Percentiles rank a stretch among this genome's conserved stretches.
Evolutionary conservation across 2,329 filamentous ascomycete genomes (phyloP).

Genomic region (Diatrype stigma): DNA sequence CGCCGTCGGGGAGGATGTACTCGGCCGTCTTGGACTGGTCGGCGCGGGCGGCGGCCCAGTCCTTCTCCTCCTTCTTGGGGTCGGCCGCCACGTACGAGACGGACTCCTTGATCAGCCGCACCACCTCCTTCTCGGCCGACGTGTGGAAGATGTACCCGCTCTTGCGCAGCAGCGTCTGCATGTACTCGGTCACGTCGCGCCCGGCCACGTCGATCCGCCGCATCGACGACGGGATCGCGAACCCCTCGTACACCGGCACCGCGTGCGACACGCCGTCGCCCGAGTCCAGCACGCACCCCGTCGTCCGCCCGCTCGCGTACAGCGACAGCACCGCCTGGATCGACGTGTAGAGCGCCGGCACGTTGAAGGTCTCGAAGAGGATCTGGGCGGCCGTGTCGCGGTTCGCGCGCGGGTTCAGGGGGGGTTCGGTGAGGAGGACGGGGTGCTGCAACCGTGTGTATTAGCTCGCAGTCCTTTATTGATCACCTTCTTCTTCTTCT

Average conservation of each 20-base stretch:
- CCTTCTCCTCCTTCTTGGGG: constrained; percentile 91
- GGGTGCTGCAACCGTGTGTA: too few species aligned
- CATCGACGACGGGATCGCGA: constrained; percentile 94
- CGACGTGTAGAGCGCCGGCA: constrained; percentile 91
- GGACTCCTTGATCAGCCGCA: constrained; percentile 93
- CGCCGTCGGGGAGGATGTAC: constrained; percentile 87
- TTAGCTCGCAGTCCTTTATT: too few species aligned
- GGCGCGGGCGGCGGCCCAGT: constrained; percentile 78
- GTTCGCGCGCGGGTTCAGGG: constrained; percentile 91
- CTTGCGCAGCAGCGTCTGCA: constrained; percentile 88
- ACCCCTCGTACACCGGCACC: constrained; percentile 96
- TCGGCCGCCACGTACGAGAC: constrained; percentile 88
- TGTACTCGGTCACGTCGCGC: constrained; percentile 90
- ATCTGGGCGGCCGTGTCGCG: constrained; percentile 96
- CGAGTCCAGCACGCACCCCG: constrained; percentile 90
- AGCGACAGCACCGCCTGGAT: constrained; percentile 95
- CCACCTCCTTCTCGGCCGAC: constrained; percentile 98
- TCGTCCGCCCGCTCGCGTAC: constrained; percentile 93
- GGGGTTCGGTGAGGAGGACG: constrained; percentile 91
- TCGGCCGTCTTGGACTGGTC: constrained; percentile 77
- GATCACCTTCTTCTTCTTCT: too few species aligned
- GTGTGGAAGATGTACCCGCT: constrained; percentile 94
- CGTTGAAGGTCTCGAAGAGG: constrained; percentile 98
- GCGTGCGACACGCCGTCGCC: constrained; percentile 97
- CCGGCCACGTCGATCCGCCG: constrained; percentile 94